Percentiles rank a stretch among this genome's conserved stretches.
Evolutionary conservation across 2,329 filamentous ascomycete genomes (phyloP).

Genomic region (Gaeumannomyces sp.): DNA sequence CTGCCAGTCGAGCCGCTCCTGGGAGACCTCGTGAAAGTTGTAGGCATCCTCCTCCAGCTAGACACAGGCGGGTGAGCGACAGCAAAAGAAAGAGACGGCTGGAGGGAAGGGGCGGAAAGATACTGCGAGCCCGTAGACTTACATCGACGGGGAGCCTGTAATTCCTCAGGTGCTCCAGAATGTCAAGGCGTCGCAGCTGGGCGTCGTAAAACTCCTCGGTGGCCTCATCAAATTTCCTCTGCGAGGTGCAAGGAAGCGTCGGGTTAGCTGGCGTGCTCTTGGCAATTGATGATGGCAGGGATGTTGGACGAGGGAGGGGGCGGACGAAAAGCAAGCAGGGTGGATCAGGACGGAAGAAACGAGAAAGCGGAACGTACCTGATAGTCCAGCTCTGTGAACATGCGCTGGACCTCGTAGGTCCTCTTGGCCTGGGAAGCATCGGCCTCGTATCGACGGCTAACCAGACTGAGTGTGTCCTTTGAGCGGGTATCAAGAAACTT

Average conservation of each 20-base stretch:
- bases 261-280: constrained; percentile 4
- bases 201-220: constrained; percentile 40
- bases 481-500: constrained; percentile 43
- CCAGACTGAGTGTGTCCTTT: constrained; percentile 20
- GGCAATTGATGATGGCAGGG: background rate
- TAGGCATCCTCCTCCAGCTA: constrained; percentile 7
- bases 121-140: constrained; percentile 23
- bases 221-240: constrained; percentile 22
- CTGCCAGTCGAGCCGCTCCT: constrained; percentile 7
- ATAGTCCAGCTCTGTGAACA: constrained; percentile 12
- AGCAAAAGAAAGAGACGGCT: constrained; percentile 6
- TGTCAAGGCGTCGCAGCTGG: constrained; percentile 39
- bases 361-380: constrained; percentile 12
- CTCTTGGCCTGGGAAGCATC: constrained; percentile 17
- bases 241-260: constrained; percentile 6
- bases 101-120: background rate
- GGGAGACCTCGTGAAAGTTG: background rate
- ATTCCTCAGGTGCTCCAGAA: constrained; percentile 36
- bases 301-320: background rate
- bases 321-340: background rate
- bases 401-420: constrained; percentile 18
- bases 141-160: constrained; percentile 43
- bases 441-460: constrained; percentile 18
- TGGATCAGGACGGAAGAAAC: background rate
- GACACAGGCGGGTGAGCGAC: background rate